Percentiles rank a stretch among this genome's conserved stretches.
Evolutionary conservation across 257 asterid genomes (phyloP).

Genomic region (Capsicum baccatum): DNA sequence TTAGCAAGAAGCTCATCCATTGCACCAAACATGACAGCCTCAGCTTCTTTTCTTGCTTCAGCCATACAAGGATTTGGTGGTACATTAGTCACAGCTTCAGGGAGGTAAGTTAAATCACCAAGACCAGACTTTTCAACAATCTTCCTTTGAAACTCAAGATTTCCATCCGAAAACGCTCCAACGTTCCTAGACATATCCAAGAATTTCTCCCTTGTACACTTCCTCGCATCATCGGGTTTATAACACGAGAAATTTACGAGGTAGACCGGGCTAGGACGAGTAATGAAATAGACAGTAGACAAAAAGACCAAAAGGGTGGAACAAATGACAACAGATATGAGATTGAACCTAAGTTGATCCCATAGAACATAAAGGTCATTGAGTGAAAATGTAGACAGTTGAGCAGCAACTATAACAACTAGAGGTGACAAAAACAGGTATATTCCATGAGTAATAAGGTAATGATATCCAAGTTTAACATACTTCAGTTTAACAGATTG

Average conservation of each 20-base stretch:
- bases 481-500: constrained; percentile 78
- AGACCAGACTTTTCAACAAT: constrained; percentile 88
- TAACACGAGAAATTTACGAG: constrained; percentile 78
- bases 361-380: constrained; percentile 62
- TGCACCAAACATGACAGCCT: constrained; percentile 84
- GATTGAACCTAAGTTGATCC: constrained; percentile 79
- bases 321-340: constrained; percentile 61
- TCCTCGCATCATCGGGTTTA: constrained; percentile 67
- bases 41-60: constrained; percentile 81
- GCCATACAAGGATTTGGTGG: constrained; percentile 83
- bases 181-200: constrained; percentile 60
- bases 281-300: constrained; percentile 69
- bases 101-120: constrained; percentile 76
- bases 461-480: constrained; percentile 87
- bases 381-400: constrained; percentile 65
- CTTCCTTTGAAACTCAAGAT: constrained; percentile 67
- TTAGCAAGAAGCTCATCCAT: constrained; percentile 73
- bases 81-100: constrained; percentile 65
- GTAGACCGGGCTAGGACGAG: constrained; percentile 80
- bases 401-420: constrained; percentile 66
- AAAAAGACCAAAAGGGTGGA: constrained; percentile 70
- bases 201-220: constrained; percentile 70
- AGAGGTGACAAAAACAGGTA: constrained; percentile 67
- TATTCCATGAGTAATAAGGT: constrained; percentile 84
- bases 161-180: constrained; percentile 57